Evolutionary conservation across 768 basidiomycete genomes (phyloP), one percentile per base, ranked within the genome.

Genomic region (Rhodocollybia butyracea): DNA sequence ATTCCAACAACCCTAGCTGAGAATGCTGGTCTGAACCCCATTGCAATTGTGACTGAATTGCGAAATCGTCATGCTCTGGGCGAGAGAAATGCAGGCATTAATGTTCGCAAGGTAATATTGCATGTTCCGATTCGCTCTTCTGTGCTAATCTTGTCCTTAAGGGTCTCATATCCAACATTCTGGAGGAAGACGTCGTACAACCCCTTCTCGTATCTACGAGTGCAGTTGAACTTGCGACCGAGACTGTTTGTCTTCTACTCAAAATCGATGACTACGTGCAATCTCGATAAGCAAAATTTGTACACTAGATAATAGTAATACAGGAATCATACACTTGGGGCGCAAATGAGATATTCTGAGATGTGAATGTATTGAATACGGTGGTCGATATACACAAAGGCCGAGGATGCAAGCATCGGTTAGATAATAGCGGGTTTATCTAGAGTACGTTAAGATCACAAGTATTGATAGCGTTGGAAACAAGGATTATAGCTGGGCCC

Each of bases 1-100:
- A 98, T 99, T 59, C 97, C 97, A 3, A 96, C 89, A 2, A 99
- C 97, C 0, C 79, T 99, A 21, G 97, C 97, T 24, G 97, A 99
- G 74, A 99, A 99, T 68, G 97, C 97, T 22, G 97, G 97, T 40
- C 78, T 99, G 55, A 97, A 98, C 72, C 94, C 97, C 5, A 98
- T 99, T 61, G 88, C 93, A 6, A 98, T 99, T 67, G 95, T 99
- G 53, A 99, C 97, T 26, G 97, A 99, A 67, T 78, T 99, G 53
- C 85, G 97, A 59, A 99, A 99, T 74, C 83, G 94, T 60, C 97
- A 99, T 71, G 95, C 97, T 2, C 77, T 94, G 8, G 97, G 97
- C 31, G 97, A 99, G 63, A 81, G 83, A 59, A 94, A 88, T 61
- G 95, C 97, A 26, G 97, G 97, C 30, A 98, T 99, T 72, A 99